Base-by-base conservation (phyloP, 2,329 filamentous ascomycete genomes). In the Peltaster fructicola region DNA sequence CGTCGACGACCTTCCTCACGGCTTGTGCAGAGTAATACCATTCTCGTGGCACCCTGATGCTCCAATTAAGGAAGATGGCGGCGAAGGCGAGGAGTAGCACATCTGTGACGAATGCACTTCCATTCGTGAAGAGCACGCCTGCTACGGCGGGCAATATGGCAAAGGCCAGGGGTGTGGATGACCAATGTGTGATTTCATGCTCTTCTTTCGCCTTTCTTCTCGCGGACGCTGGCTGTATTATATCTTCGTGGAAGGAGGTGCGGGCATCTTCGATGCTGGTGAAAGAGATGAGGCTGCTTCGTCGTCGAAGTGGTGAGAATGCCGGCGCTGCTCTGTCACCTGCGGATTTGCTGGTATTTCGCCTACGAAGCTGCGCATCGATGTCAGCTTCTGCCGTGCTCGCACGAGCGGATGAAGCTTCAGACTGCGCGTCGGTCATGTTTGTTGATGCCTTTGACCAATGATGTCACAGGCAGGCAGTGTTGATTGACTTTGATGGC, bases 41-140 rank as follows among this genome's bases (percentile, higher is more conserved):
- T 27, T 63, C 55, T 84, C 85, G 95, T 39, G 85, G 85, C 37
- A 88, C 61, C 28, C 80, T 74, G 20, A 93, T 75, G 23, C 79
- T 84, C 80, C 82, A 93, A 47, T 92, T 84, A 33, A 95, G 58
- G 42, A 93, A 90, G 21, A 93, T 65, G 4, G 75, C 79, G 2
- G 79, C 78, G 32, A 95, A 52, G 3, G 66, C 70, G 15, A 95
- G 54, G 16, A 95, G 59, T 39, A 88, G 74, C 14, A 91, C 53
- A 50, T 95, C 85, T 1, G 82, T 92, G 27, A 84, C 69, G 32
- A 93, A 63, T 1, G 74, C 68, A 38, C 73, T 75, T 8, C 85
- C 85, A 53, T 91, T 78, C 32, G 77, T 67, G 47, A 92, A 90
- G 29, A 93, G 57, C 23, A 90, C 53, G 0, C 84, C 85, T 1